Base-by-base conservation (phyloP, 495 filamentous ascomycete species). In the Penicillium bialowiezense region DNA sequence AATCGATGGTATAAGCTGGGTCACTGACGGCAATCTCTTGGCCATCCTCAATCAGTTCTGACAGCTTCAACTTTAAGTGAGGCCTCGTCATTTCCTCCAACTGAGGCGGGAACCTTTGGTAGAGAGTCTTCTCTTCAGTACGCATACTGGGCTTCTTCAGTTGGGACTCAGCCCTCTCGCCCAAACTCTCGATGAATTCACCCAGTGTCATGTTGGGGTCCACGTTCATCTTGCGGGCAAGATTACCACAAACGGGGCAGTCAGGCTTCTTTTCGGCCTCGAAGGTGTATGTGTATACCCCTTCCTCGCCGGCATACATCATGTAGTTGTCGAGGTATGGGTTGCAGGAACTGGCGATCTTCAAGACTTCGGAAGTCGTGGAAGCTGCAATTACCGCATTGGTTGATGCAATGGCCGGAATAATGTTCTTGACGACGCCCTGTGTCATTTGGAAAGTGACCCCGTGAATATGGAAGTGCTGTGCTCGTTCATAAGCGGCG, bases 341-440 rank as follows among this genome's bases (percentile, higher is more conserved):
- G 38, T 91, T 92, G 47, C 81, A 81, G 36, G 74, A 79, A 32
- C 90, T 95, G 20, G 84, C 85, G 54, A 99, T 90, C 72, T 99
- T 99, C 69, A 97, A 78, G 8, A 91, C 92, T 70, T 99, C 95
- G 40, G 96, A 97, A 59, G 93, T 97, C 60, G 91, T 97, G 32
- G 85, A 84, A 3, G 91, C 95, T 3, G 95, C 95, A 53, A 99
- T 88, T 42, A 97, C 91, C 15, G 92, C 91, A 67, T 99, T 99
- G 5, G 95, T 99, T 1, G 89, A 92, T 33, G 95, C 95, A 60
- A 99, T 99, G 8, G 95, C 95, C 1, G 95, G 95, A 51, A 99
- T 99, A 67, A 99, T 99, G 62, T 99, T 97, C 69, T 99, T 99
- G 55, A 99, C 91, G 0, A 97, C 93, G 26, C 95, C 95, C 61